A percentile compares a stretch with the other conserved stretches of the same genome.
Conservation (phyloP, 2,329 filamentous ascomycete genomes). For the Fusarium pininemorale region DNA sequence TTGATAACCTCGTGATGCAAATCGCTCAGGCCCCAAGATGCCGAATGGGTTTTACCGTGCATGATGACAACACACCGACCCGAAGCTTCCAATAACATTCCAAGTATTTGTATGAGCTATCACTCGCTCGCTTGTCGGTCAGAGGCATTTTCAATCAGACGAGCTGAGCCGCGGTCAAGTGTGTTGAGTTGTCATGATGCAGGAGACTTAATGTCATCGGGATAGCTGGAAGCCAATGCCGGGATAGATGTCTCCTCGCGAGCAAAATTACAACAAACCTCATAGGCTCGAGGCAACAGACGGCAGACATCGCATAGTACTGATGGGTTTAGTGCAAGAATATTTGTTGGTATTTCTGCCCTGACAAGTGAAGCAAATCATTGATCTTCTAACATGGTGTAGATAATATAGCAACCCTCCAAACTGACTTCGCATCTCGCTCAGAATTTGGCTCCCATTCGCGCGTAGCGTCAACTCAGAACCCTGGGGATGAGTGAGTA, state of each 20-base stretch:
- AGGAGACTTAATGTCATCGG: background rate
- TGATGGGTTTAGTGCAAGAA: background rate
- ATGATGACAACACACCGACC: conserved; percentile 16
- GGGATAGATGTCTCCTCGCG: background rate
- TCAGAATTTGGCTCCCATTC: background rate
- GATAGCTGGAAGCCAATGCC: background rate
- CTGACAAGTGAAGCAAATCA: background rate
- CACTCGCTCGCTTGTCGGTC: background rate
- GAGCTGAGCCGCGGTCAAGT: conserved; percentile 1
- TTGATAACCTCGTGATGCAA: conserved; percentile 17
- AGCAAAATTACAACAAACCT: background rate
- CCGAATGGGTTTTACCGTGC: conserved; percentile 20
- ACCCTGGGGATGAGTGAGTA: conserved; percentile 11
- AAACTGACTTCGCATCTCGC: background rate
- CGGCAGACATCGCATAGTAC: background rate
- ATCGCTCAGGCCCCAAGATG: conserved; percentile 7
- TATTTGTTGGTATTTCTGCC: conserved; percentile 3
- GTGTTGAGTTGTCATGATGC: conserved; percentile 11
- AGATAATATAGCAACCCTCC: background rate
- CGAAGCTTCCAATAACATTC: conserved; percentile 2
- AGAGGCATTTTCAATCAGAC: background rate
- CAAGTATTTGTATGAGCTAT: background rate
- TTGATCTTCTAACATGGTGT: background rate
- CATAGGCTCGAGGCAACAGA: background rate
- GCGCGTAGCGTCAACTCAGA: conserved; percentile 1